phyloP scores from a whole-genome alignment of 345 rosid genomes.

The Hibiscus tridactylites region DNA sequence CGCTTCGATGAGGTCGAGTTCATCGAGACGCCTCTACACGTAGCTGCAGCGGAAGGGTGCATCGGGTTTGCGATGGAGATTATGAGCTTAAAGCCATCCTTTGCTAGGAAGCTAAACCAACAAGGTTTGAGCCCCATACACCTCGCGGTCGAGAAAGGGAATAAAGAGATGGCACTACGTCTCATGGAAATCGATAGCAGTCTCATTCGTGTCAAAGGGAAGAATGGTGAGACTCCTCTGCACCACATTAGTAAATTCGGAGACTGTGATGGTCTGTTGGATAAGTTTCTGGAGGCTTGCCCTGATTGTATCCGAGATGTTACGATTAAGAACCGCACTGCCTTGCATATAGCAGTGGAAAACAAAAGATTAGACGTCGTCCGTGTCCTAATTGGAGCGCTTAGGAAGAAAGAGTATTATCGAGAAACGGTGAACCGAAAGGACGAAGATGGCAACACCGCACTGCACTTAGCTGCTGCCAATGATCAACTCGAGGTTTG shows the following conservation, averaged over 20 bases:
- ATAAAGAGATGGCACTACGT: not conserved
- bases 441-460: not conserved
- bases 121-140: conserved; percentile 17
- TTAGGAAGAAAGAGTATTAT: not conserved
- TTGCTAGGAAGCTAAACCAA: conserved; percentile 13
- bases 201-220: conserved; percentile 12
- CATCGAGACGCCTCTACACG: not conserved
- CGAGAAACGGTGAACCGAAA: not conserved
- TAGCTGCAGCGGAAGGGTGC: conserved; percentile 7
- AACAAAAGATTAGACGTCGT: not conserved
- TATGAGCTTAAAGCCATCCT: conserved; percentile 16
- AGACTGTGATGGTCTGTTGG: conserved; percentile 3
- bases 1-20: conserved; percentile 11
- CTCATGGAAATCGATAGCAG: not conserved
- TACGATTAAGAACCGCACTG: conserved; percentile 5
- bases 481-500: not conserved
- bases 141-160: conserved; percentile 5
- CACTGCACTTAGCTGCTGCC: not conserved
- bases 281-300: conserved; percentile 12
- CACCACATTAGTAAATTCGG: conserved; percentile 7
- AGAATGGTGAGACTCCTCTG: conserved; percentile 24
- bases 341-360: conserved; percentile 16
- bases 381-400: not conserved
- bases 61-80: conserved; percentile 14
- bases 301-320: conserved; percentile 20